Base-by-base conservation (phyloP, 495 filamentous ascomycete species). In the Trichoderma orchidacearum region DNA sequence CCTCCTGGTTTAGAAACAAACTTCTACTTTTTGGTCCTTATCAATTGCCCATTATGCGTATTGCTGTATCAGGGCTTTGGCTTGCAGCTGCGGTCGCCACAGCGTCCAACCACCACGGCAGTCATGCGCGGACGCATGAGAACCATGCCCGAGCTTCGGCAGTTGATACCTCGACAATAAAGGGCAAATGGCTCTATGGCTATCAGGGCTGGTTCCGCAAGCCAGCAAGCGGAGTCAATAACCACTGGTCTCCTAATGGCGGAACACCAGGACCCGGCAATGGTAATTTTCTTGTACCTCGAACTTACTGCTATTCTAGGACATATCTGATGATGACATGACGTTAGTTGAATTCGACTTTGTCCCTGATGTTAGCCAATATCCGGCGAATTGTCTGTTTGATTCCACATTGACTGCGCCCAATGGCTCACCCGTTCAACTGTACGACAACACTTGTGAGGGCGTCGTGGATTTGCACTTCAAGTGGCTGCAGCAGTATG, bases 361-460 rank as follows among this genome's bases (percentile, higher is more conserved):
- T 60, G 56, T 69, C 55, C 66, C 63, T 0, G 62, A 66, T 41
- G 56, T 69, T 1, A 62, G 63, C 32, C 61, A 62, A 5, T 69
- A 69, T 45, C 65, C 65, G 4, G n/a, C 60, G 13, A 65, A 66
- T 1, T 69, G 66, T 48, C 59, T 69, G 5, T 69, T 69, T 27
- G 55, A 63, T 31, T 67, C 63, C 5, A 57, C 58, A 2, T 66
- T 69, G 48, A 64, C 57, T 7, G 59, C 62, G 13, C 60, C 61
- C 15, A 48, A 60, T 34, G 60, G 63, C 5, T 55, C 53, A 23
- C 4, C 53, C 9, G 59, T 61, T 12, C 58, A 64, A 21, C 63
- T 69, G 53, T 69, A 66, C 55, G 66, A 63, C 36, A 66, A 65
- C 29, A 63, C 67, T 28, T 69, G 66, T 53, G 61, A 66, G n/a